phyloP scores from a whole-genome alignment of 2,329 filamentous ascomycete genomes.

The Neofusicoccum sp. region DNA sequence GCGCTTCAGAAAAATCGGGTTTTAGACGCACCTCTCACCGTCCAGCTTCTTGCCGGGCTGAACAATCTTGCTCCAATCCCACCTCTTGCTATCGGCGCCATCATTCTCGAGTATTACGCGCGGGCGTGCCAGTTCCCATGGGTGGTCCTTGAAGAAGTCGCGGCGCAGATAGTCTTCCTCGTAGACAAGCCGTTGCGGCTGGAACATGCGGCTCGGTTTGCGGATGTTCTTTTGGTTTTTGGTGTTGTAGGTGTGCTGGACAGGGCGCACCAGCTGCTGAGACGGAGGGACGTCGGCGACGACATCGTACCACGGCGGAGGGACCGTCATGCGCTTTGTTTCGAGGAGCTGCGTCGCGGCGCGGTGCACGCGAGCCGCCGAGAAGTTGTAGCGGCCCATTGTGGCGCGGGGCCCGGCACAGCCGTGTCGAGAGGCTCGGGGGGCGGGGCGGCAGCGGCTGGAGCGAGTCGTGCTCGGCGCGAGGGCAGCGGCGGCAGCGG shows the following conservation, averaged over 20 bases:
- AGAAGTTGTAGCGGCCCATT: constrained; percentile 55
- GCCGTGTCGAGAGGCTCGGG: not conserved
- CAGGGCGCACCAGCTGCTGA: constrained; percentile 57
- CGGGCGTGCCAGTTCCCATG: constrained; percentile 93
- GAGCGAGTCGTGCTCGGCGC: not conserved
- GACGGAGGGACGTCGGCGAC: constrained; percentile 59
- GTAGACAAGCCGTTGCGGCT: constrained; percentile 73
- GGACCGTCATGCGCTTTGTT: constrained; percentile 34
- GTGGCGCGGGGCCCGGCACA: constrained; percentile 29
- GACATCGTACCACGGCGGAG: constrained; percentile 58
- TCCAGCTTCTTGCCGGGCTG: constrained; percentile 75
- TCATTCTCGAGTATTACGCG: constrained; percentile 80
- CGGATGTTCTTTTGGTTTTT: constrained; percentile 46
- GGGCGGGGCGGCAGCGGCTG: not conserved
- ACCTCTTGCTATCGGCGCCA: constrained; percentile 72
- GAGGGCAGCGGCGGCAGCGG: not conserved
- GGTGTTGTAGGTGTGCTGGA: constrained; percentile 29
- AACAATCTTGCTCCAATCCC: constrained; percentile 76
- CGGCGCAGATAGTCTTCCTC: constrained; percentile 78
- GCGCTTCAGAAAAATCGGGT: not conserved
- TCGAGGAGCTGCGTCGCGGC: constrained; percentile 52
- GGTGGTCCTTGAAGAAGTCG: constrained; percentile 89
- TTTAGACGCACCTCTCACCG: constrained; percentile 70
- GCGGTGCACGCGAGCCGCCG: constrained; percentile 52
- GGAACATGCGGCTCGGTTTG: constrained; percentile 74